Percentiles rank a stretch among this genome's conserved stretches.
phyloP scores from a whole-genome alignment of 495 filamentous ascomycete species.

The Immersiella caudata region DNA sequence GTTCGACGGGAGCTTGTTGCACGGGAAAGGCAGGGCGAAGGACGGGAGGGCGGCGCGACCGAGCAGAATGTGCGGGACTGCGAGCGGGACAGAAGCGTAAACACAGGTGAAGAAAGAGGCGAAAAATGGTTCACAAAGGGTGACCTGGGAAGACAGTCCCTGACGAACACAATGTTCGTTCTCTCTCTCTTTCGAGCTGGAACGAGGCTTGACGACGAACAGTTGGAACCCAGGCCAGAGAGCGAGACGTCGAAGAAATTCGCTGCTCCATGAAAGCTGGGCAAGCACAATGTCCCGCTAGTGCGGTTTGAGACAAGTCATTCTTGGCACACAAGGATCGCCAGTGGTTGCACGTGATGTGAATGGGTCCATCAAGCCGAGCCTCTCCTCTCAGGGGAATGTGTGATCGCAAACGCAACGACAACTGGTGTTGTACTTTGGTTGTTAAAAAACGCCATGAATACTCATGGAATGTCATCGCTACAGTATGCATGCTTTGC shows the following conservation, averaged over 20 bases:
- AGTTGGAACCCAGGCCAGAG: constrained; percentile 18
- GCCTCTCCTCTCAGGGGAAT: too few species aligned
- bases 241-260: constrained; percentile 18
- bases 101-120: not conserved
- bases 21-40: not conserved
- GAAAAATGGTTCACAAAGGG: constrained; percentile 6
- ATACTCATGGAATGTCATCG: too few species aligned
- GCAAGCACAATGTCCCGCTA: constrained; percentile 8
- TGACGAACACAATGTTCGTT: constrained; percentile 19
- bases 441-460: too few species aligned
- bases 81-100: not conserved
- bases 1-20: constrained; percentile 10
- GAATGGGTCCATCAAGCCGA: not conserved
- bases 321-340: constrained; percentile 11
- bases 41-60: not conserved
- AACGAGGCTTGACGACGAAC: constrained; percentile 15
- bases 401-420: too few species aligned
- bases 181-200: constrained; percentile 21
- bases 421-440: not conserved
- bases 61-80: not conserved
- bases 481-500: too few species aligned
- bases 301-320: constrained; percentile 15
- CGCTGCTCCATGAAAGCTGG: not conserved
- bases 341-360: constrained; percentile 4
- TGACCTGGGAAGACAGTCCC: constrained; percentile 14